Evolutionary conservation across 768 basidiomycete genomes (phyloP).

Genomic region (Tulasnella calospora): DNA sequence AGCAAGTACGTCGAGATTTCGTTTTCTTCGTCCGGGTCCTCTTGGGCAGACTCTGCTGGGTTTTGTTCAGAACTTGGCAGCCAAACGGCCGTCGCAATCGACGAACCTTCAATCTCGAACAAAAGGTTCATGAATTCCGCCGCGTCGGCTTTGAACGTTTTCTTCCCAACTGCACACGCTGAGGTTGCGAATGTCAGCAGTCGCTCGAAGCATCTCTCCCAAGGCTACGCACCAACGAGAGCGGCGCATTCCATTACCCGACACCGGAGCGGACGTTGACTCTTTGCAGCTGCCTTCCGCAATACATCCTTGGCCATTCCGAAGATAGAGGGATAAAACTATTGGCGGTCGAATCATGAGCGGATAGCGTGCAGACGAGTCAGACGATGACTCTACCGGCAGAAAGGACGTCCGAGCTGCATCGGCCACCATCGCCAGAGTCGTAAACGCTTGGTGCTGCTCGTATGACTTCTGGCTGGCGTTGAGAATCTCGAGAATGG

Average conservation of each 20-base stretch:
- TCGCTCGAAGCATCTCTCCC: neutral
- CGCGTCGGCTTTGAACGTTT: conserved; percentile 72
- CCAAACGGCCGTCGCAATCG: neutral
- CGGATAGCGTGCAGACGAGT: neutral
- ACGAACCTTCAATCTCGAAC: conserved; percentile 70
- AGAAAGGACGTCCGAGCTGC: conserved; percentile 73
- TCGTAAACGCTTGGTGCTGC: conserved; percentile 84
- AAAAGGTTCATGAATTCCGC: conserved; percentile 64
- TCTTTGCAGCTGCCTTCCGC: conserved; percentile 59
- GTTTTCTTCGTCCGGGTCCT: conserved; percentile 63
- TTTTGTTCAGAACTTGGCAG: neutral
- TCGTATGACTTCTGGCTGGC: conserved; percentile 64
- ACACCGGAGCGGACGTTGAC: conserved; percentile 58
- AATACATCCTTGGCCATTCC: conserved; percentile 73
- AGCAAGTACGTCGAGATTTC: conserved; percentile 68
- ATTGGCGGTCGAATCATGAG: conserved; percentile 24
- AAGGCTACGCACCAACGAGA: conserved; percentile 56
- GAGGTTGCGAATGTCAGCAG: neutral
- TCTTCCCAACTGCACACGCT: conserved; percentile 84
- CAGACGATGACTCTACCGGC: conserved; percentile 45
- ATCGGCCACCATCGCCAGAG: conserved; percentile 84
- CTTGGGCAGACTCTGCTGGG: conserved; percentile 40
- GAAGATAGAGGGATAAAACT: conserved; percentile 79
- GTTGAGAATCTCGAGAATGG: conserved; percentile 47
- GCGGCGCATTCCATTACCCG: conserved; percentile 93